Conservation (phyloP, 1,284 basidiomycete species). For the Pterula multifida region DNA sequence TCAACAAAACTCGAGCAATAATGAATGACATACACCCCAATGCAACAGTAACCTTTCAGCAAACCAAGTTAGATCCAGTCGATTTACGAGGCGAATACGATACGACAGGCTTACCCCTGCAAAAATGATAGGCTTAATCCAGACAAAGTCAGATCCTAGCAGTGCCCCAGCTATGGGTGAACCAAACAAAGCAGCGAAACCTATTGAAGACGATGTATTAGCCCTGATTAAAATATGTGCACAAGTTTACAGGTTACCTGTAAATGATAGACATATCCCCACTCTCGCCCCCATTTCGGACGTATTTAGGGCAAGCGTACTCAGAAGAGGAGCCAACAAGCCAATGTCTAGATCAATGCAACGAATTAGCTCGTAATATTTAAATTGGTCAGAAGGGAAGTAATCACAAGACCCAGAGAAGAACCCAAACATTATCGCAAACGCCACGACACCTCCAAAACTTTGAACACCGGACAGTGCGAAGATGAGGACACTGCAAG, state of each 20-base stretch:
- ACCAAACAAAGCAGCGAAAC: neutral
- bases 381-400: no score
- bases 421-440: constrained; percentile 20
- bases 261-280: constrained; percentile 4
- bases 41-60: no score
- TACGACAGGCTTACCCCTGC: no score
- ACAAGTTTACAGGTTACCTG: no score
- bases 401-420: constrained; percentile 23
- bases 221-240: neutral
- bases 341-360: constrained; percentile 23
- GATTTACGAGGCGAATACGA: no score
- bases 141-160: neutral
- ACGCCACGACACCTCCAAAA: constrained; percentile 10
- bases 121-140: neutral
- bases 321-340: constrained; percentile 20
- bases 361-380: no score
- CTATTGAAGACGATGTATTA: no score
- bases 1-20: neutral
- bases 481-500: constrained; percentile 14
- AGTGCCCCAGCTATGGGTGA: neutral
- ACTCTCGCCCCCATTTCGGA: constrained; percentile 18
- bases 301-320: constrained; percentile 18
- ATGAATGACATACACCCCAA: neutral
- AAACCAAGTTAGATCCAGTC: no score
- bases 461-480: constrained; percentile 15